These are phyloP conservation scores for Tetradesmus lagerheimii DNA, from an alignment of 139 green algal species.

Conservation along the genomic window DNA sequence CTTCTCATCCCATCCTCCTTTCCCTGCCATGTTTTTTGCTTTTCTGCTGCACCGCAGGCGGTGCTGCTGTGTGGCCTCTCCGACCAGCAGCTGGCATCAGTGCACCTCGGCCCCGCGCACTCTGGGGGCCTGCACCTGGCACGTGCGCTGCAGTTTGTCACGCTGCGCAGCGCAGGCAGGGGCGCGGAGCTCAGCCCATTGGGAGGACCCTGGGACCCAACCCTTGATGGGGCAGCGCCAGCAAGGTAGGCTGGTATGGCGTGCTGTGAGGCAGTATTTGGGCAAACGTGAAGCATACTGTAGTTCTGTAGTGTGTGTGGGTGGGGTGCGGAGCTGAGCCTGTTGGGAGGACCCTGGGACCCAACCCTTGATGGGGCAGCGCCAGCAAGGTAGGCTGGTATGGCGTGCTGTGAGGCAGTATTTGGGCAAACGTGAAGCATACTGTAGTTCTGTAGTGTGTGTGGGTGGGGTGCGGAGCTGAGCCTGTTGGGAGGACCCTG, in stretches of 20 bases:
- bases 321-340: no score
- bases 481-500: no score
- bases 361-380: no score
- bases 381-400: no score
- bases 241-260: slow-evolving; percentile 25
- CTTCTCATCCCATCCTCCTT: no score
- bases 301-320: no score
- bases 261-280: not conserved
- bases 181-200: slow-evolving; percentile 70
- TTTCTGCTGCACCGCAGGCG: slow-evolving; percentile 53
- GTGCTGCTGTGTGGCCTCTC: slow-evolving; percentile 70
- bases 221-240: slow-evolving; percentile 65
- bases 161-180: slow-evolving; percentile 27
- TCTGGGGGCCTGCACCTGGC: slow-evolving; percentile 4
- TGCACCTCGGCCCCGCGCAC: slow-evolving; percentile 10
- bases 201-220: slow-evolving; percentile 71
- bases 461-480: no score
- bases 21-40: not conserved
- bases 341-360: no score
- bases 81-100: not conserved
- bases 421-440: no score
- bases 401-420: no score
- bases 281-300: not conserved
- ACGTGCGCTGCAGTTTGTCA: slow-evolving; percentile 30
- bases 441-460: no score